These are phyloP conservation scores for Agroathelia rolfsii DNA, from an alignment of 1,284 basidiomycete species.

Conservation along the genomic window DNA sequence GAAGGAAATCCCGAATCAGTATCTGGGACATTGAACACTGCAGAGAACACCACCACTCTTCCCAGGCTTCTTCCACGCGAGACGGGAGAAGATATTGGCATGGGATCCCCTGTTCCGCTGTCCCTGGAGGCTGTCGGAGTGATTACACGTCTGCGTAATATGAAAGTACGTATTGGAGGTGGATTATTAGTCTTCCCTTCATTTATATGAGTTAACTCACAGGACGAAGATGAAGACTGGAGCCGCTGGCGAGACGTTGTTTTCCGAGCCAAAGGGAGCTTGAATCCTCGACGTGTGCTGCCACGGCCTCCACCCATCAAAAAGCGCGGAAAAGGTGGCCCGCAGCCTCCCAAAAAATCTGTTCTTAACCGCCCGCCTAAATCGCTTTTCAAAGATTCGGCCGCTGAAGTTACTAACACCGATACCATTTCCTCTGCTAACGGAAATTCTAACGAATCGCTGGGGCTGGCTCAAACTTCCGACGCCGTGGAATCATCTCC, in stretches of 20 bases:
- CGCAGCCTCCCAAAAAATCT: conserved; percentile 24
- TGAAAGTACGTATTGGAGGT: conserved; percentile 58
- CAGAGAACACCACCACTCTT: no score
- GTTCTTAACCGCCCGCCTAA: conserved; percentile 10
- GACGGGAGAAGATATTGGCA: conserved; percentile 81
- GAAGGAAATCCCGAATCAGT: conserved; percentile 27
- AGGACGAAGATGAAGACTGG: conserved; percentile 92
- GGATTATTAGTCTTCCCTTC: conserved; percentile 6
- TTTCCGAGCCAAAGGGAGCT: conserved; percentile 58
- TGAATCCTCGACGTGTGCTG: conserved; percentile 40
- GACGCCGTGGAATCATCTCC: neutral
- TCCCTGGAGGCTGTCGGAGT: conserved; percentile 76
- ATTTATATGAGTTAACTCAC: conserved; percentile 6
- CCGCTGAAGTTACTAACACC: no score
- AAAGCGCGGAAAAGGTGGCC: conserved; percentile 48
- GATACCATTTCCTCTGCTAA: no score
- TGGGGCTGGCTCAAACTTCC: no score
- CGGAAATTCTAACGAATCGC: no score
- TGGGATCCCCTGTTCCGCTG: conserved; percentile 81
- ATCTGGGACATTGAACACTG: no score
- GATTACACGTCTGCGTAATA: conserved; percentile 76
- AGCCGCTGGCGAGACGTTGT: conserved; percentile 81
- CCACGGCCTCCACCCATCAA: conserved; percentile 44
- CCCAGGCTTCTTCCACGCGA: conserved; percentile 62
- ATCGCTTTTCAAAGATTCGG: no score